Percentiles rank a stretch among this genome's conserved stretches.
phyloP scores from a whole-genome alignment of 2,329 filamentous ascomycete species.

The Neodidymelliopsis sp. region DNA sequence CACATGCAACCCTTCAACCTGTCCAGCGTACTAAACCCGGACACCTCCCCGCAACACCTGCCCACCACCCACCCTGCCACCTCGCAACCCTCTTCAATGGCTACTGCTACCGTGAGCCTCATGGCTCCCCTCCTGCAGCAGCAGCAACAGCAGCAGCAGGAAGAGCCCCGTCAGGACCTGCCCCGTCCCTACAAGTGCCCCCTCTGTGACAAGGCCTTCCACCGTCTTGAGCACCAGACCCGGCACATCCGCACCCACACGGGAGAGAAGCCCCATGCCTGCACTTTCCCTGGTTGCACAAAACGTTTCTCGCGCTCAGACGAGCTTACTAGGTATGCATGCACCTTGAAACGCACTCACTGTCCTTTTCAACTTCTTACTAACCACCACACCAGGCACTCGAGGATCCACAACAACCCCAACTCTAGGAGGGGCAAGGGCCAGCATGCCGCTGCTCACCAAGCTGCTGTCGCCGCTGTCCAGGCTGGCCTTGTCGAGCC shows the following conservation, averaged over 20 bases:
- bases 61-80: constrained; percentile 15
- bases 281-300: constrained; percentile 92
- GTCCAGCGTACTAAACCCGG: constrained; percentile 51
- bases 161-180: constrained; percentile 77
- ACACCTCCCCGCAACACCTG: constrained; percentile 25
- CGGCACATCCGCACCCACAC: constrained; percentile 96
- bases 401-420: constrained; percentile 98
- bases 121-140: constrained; percentile 68
- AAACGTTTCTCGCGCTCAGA: constrained; percentile 98
- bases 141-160: constrained; percentile 46
- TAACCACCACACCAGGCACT: constrained; percentile 69
- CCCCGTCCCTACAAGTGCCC: constrained; percentile 98
- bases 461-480: constrained; percentile 62
- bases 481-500: constrained; percentile 61
- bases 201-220: constrained; percentile 97
- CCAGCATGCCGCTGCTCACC: constrained; percentile 67
- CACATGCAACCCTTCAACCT: constrained; percentile 50
- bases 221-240: constrained; percentile 93
- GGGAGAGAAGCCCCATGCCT: constrained; percentile 96
- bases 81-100: constrained; percentile 40
- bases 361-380: not conserved
- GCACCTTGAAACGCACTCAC: not conserved
- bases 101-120: constrained; percentile 57
- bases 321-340: constrained; percentile 72
- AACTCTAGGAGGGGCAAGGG: constrained; percentile 96